Evolutionary conservation across 352 stramenopile species (phyloP).

Genomic region (Globisporangium megalacanthum): DNA sequence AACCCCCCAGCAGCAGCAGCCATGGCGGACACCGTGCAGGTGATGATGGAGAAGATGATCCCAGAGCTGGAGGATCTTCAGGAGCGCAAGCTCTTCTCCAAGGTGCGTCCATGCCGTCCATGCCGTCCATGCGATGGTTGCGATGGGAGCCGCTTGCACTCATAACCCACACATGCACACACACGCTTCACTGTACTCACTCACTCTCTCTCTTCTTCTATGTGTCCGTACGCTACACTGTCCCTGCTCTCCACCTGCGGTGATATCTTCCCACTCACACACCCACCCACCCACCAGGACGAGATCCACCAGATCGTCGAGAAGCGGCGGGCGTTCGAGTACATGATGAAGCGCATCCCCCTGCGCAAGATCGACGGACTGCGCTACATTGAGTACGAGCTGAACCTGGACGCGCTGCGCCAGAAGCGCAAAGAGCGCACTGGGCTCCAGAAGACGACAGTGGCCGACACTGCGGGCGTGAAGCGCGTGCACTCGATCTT

Average conservation of each 20-base stretch:
- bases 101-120: conserved; percentile 5
- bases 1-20: conserved; percentile 6
- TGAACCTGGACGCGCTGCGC: conserved; percentile 88
- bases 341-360: conserved; percentile 84
- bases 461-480: conserved; percentile 67
- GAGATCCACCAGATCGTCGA: conserved; percentile 91
- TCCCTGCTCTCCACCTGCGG: not conserved
- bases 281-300: conserved; percentile 18
- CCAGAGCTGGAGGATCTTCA: conserved; percentile 92
- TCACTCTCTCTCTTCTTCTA: not conserved
- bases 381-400: conserved; percentile 92
- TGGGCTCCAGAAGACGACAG: conserved; percentile 55
- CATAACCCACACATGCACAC: no score
- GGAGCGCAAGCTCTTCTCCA: conserved; percentile 78
- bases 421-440: conserved; percentile 76
- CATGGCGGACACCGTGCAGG: conserved; percentile 93
- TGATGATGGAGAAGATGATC: conserved; percentile 93
- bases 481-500: conserved; percentile 84
- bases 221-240: not conserved
- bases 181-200: not conserved
- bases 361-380: conserved; percentile 90
- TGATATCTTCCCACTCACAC: no score
- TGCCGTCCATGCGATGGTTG: not conserved
- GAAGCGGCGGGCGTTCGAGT: conserved; percentile 89
- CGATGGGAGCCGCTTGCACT: not conserved